Base-by-base conservation (phyloP, 495 filamentous ascomycete species). In the Penicillium egyptiacum region DNA sequence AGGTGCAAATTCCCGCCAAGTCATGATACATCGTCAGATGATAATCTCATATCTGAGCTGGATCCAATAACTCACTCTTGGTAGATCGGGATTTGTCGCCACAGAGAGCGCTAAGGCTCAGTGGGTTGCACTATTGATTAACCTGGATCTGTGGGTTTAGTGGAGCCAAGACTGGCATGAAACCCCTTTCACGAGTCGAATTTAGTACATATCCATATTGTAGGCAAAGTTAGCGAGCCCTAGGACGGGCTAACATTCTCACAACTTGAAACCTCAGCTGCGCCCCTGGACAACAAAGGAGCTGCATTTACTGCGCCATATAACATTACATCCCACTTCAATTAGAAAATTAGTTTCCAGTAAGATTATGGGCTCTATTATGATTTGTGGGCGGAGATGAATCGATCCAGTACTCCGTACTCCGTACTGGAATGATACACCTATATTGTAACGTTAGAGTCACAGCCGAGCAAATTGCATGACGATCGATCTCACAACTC, bases 81-180 rank as follows among this genome's bases (percentile, higher is more conserved):
- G 10, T 39, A 39, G 7, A 39, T 39, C 16, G 35, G n/a, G 35
- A n/a, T 39, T 39, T n/a, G 6, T 39, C 2, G 33, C 33, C n/a
- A n/a, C n/a, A n/a, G 16, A 39, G 16, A n/a, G 35, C 60, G 61
- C 57, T 64, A 66, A 51, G 17, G 26, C 55, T 64, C 4, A 64
- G 61, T 55, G 61, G 64, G 26, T 30, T 58, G 51, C 58, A 45
- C 64, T 64, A 67, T 66, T 59, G 57, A 66, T 67, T 59, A 58
- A 53, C 42, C 47, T 30, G 50, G 42, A 56, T 60, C 43, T n/a
- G n/a, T 39, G 33, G 6, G 35, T 39, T 39, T 7, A n/a, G 35
- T 45, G 39, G 19, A 10, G 51, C 39, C 51, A 17, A 53, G 37
- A 42, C 33, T 53, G 3, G 33, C 49, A 33, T 33, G 30, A 33